Evolutionary conservation across 163 green algal species (phyloP).

Genomic region (Chlamydomonas reinhardtii): DNA sequence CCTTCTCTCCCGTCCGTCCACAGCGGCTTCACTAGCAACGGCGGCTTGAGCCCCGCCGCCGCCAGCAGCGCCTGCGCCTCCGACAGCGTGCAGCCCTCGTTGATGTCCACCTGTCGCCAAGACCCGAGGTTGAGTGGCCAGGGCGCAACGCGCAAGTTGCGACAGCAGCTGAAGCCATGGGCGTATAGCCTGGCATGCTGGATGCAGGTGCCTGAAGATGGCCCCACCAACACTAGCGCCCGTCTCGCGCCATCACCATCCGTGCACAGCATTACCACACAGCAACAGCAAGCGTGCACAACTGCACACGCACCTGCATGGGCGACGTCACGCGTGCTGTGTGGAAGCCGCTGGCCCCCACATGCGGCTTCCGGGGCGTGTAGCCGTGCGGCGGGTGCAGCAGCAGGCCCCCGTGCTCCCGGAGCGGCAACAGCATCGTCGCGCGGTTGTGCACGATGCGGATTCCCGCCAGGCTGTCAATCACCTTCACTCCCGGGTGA

Average conservation of each 20-base stretch:
- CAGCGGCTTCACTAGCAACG: constrained; percentile 73
- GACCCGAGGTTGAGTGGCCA: background rate
- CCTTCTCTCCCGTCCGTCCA: constrained; percentile 75
- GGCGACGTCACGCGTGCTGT: background rate
- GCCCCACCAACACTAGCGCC: too few species aligned
- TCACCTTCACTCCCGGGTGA: constrained; percentile 57
- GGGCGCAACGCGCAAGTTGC: too few species aligned
- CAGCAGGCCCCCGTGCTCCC: background rate
- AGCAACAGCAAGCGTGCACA: too few species aligned
- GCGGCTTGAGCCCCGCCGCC: constrained; percentile 56
- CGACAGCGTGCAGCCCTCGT: constrained; percentile 52
- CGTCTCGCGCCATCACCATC: too few species aligned
- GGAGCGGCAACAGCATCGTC: constrained; percentile 43
- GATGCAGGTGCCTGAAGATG: background rate
- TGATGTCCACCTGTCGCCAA: constrained; percentile 64
- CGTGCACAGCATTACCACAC: too few species aligned
- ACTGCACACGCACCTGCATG: background rate
- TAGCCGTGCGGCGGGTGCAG: background rate
- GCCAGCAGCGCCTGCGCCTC: constrained; percentile 60
- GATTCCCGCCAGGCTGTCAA: constrained; percentile 69
- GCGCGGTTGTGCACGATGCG: constrained; percentile 54
- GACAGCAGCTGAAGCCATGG: too few species aligned
- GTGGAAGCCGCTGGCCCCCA: background rate
- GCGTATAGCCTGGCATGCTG: too few species aligned
- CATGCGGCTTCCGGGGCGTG: too few species aligned